Conservation (phyloP, 805 yeast genomes). For the Candida nemodendra region DNA sequence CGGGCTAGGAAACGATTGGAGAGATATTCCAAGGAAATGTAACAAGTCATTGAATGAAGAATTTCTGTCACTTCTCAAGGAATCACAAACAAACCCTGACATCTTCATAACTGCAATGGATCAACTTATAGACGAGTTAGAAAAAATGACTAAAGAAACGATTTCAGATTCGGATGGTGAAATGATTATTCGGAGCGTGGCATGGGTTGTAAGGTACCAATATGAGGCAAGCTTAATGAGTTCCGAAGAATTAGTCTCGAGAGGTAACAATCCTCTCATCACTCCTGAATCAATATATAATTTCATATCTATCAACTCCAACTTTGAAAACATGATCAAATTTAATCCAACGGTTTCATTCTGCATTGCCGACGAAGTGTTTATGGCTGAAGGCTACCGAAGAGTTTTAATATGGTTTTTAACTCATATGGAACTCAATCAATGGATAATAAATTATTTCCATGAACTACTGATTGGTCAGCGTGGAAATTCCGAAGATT, state of each 20-base stretch:
- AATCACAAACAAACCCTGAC: constrained; percentile 20
- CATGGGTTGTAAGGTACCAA: constrained; percentile 45
- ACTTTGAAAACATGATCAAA: constrained; percentile 49
- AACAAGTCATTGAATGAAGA: constrained; percentile 40
- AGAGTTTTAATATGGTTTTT: constrained; percentile 65
- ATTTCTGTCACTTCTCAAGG: constrained; percentile 23
- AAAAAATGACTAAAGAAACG: constrained; percentile 27
- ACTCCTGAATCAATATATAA: constrained; percentile 54
- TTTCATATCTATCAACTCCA: constrained; percentile 41
- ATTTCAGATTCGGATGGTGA: constrained; percentile 34
- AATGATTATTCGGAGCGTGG: constrained; percentile 46
- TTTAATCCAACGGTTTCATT: constrained; percentile 53
- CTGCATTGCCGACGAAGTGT: constrained; percentile 63
- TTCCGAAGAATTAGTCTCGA: constrained; percentile 16
- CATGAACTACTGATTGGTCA: constrained; percentile 56
- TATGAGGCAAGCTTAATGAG: constrained; percentile 24
- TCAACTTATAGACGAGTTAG: constrained; percentile 24
- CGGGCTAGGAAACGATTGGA: constrained; percentile 65
- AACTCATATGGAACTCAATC: constrained; percentile 58
- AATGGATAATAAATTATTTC: constrained; percentile 57
- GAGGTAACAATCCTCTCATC: constrained; percentile 28
- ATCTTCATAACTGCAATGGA: constrained; percentile 29
- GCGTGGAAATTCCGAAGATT: constrained; percentile 43
- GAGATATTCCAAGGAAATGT: constrained; percentile 64
- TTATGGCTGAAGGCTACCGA: constrained; percentile 66